A percentile compares a stretch with the other conserved stretches of the same genome.
phyloP scores from a whole-genome alignment of 73 alveolate species.

The Tetrahymena elliotti region DNA sequence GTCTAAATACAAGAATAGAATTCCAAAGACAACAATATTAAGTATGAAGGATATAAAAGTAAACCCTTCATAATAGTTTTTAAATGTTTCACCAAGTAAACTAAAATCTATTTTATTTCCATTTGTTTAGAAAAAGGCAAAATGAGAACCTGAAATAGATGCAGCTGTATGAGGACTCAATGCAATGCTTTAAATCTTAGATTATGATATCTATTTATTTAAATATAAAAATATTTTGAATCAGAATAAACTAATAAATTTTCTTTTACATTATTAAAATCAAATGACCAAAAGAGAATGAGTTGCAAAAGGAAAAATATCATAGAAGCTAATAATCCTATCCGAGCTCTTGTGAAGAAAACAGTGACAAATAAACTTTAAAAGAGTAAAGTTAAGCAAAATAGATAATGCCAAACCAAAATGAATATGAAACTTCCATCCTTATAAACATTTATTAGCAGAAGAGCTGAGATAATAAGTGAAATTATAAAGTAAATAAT shows the following conservation, averaged over 20 bases:
- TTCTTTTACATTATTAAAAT: neutral
- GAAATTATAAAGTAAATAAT: slow-evolving; percentile 46
- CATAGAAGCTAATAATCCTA: slow-evolving; percentile 6
- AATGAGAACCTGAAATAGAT: neutral
- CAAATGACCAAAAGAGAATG: neutral
- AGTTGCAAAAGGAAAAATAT: neutral
- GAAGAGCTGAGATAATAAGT: slow-evolving; percentile 32
- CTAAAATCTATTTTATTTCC: neutral
- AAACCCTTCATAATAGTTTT: neutral
- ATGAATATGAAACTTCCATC: slow-evolving; percentile 1
- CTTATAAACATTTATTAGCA: neutral
- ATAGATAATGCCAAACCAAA: neutral
- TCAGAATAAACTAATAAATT: too few species aligned
- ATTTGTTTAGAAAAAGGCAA: neutral
- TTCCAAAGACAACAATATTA: slow-evolving; percentile 7
- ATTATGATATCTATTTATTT: neutral
- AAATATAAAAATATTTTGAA: too few species aligned
- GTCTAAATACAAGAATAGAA: slow-evolving; percentile 54
- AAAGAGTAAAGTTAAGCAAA: neutral
- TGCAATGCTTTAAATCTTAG: neutral
- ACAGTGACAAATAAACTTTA: slow-evolving; percentile 8
- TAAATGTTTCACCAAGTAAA: neutral
- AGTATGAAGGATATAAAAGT: neutral
- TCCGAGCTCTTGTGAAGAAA: slow-evolving; percentile 3
- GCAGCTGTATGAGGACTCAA: neutral